Percentiles rank a stretch among this genome's conserved stretches.
phyloP scores from a whole-genome alignment of 1,139 yeast genomes.

The Lodderomyces theae region DNA sequence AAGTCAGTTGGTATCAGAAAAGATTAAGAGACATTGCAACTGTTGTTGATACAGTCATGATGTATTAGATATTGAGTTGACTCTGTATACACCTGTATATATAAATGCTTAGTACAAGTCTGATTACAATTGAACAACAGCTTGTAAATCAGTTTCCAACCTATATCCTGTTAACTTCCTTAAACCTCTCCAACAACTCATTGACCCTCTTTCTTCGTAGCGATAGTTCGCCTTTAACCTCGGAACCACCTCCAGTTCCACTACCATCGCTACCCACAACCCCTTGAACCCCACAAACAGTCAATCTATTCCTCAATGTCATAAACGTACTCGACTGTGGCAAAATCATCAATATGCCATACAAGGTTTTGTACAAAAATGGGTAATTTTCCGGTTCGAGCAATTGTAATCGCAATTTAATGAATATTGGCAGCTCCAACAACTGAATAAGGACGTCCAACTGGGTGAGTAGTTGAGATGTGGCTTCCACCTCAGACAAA shows the following conservation, averaged over 20 bases:
- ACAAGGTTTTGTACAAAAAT: constrained; percentile 78
- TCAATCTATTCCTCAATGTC: constrained; percentile 70
- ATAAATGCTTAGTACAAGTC: background rate
- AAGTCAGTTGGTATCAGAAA: constrained; percentile 62
- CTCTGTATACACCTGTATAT: background rate
- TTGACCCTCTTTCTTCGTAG: constrained; percentile 42
- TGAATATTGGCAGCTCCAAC: constrained; percentile 80
- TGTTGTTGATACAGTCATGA: too few species aligned
- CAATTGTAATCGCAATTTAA: constrained; percentile 80
- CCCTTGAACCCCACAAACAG: constrained; percentile 11
- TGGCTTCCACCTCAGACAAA: constrained; percentile 71
- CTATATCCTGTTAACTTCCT: constrained; percentile 20
- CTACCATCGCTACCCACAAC: too few species aligned
- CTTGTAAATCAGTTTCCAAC: too few species aligned
- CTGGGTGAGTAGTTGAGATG: constrained; percentile 69
- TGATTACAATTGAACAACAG: background rate
- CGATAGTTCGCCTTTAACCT: constrained; percentile 27
- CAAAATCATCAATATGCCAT: constrained; percentile 88
- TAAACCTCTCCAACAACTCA: constrained; percentile 63
- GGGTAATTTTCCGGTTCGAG: constrained; percentile 86
- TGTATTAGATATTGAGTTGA: too few species aligned
- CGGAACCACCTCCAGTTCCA: constrained; percentile 12
- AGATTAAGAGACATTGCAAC: background rate
- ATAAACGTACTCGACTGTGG: constrained; percentile 96
- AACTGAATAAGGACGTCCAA: constrained; percentile 78